Base-by-base conservation (phyloP, 495 filamentous ascomycete species). In the Acidomyces sp. region DNA sequence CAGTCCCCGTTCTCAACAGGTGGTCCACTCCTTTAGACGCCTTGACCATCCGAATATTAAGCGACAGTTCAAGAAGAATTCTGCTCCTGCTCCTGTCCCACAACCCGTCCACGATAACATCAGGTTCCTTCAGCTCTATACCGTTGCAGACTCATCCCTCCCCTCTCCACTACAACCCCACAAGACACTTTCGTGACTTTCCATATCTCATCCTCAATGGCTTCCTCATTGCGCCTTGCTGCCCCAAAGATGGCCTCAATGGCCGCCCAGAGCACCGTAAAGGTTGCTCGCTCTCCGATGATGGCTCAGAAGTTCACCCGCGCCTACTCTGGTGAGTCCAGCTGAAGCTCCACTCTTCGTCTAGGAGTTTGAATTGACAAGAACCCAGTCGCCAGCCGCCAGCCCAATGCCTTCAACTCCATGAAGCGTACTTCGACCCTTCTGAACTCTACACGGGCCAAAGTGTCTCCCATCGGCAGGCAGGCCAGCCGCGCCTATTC, bases 211-310 rank as follows among this genome's bases (percentile, higher is more conserved):
- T 20, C 37, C 30, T 21, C 40, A 49, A 53, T 53, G 49, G 45
- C 49, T 16, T 48, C 49, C 12, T 48, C 49, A 17, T 41, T 50
- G 30, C 49, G 49, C 37, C 15, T 49, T 10, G 39, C 46, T 21
- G 45, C 45, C 15, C 49, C 49, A 23, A 53, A 49, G 37, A 53
- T 53, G 45, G 45, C 45, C 36, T 45, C 45, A 3, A 53, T 49
- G 49, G 49, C 43, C 45, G 42, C 39, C 18, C 38, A 39, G 40
- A 45, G 45, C 45, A 37, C 49, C 30, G 37, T 49, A 35, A 53
- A 45, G 41, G 45, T 42, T 34, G 49, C 49, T 44, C 49, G 49
- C 22, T 45, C 42, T 23, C 49, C 49, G 6, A 49, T 53, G 49
- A 41, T 51, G 25, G 42, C 46, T 33, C 46, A 50, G 46, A 50